phyloP scores from a whole-genome alignment of 768 basidiomycete genomes.

The Lactarius indigo region DNA sequence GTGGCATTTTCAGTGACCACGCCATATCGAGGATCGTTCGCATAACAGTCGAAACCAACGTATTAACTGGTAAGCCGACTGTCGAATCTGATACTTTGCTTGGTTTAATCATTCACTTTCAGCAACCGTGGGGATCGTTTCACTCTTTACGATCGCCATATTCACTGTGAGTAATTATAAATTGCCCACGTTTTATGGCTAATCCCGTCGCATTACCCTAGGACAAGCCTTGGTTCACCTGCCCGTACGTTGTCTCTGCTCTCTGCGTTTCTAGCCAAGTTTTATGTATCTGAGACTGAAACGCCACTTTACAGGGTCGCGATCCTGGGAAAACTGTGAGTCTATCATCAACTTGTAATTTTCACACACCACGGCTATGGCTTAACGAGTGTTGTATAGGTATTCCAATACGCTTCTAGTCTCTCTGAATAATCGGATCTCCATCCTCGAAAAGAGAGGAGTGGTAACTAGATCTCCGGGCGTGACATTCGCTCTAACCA shows the following conservation, averaged over 20 bases:
- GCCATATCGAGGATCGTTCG: not conserved
- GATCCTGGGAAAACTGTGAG: conserved; percentile 13
- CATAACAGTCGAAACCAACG: conserved; percentile 15
- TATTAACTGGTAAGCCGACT: conserved; percentile 15
- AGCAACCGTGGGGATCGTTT: conserved; percentile 1
- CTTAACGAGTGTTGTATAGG: too few relatives aligned
- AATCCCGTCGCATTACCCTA: not conserved
- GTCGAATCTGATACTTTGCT: not conserved
- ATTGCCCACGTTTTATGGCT: not conserved
- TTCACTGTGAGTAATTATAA: conserved; percentile 4
- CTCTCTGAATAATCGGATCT: conserved; percentile 18
- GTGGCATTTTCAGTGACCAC: not conserved
- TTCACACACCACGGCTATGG: too few relatives aligned
- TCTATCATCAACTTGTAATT: too few relatives aligned
- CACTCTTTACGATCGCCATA: not conserved
- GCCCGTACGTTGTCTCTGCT: conserved; percentile 8
- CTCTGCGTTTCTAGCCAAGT: too few relatives aligned
- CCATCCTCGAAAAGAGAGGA: not conserved
- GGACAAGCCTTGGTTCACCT: too few relatives aligned
- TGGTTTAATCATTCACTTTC: not conserved
- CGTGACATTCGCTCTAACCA: not conserved
- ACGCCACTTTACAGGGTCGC: not conserved
- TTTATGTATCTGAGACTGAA: not conserved
- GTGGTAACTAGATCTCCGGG: not conserved
- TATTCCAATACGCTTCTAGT: conserved; percentile 16